A percentile compares a stretch with the other conserved stretches of the same genome.
Evolutionary conservation across 2,329 filamentous ascomycete species (phyloP).

Genomic region (Tolypocladium album): DNA sequence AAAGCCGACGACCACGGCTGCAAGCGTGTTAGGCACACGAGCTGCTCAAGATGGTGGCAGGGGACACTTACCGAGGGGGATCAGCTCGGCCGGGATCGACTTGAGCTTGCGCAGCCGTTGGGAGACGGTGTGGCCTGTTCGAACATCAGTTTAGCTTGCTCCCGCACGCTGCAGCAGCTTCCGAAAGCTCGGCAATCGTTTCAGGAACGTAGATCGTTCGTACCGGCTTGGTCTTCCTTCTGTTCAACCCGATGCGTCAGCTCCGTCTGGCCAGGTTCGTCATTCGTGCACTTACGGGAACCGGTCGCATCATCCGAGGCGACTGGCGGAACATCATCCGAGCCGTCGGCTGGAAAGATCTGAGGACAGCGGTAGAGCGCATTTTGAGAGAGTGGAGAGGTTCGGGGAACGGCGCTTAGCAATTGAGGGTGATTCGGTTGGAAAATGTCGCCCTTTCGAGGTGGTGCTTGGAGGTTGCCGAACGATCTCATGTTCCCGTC

Average conservation of each 20-base stretch:
- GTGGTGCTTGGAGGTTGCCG: slow-evolving; percentile 19
- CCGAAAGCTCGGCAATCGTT: neutral
- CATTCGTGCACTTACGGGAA: slow-evolving; percentile 48
- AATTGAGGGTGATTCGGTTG: slow-evolving; percentile 20
- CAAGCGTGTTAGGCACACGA: neutral
- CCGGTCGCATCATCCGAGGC: slow-evolving; percentile 54
- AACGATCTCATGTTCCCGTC: slow-evolving; percentile 22
- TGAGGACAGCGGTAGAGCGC: slow-evolving; percentile 54
- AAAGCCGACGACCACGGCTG: slow-evolving; percentile 80
- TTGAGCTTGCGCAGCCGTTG: slow-evolving; percentile 86
- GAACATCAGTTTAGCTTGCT: slow-evolving; percentile 1
- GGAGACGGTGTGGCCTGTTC: slow-evolving; percentile 84
- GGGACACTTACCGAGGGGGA: slow-evolving; percentile 66
- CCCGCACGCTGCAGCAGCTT: neutral
- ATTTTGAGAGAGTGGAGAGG: slow-evolving; percentile 36
- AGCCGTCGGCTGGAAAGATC: slow-evolving; percentile 55
- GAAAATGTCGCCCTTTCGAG: slow-evolving; percentile 17
- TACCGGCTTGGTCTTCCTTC: slow-evolving; percentile 60
- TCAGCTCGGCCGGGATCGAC: slow-evolving; percentile 86
- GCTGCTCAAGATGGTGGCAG: neutral
- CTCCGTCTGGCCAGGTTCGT: slow-evolving; percentile 6
- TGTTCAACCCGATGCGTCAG: slow-evolving; percentile 24
- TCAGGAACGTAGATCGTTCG: slow-evolving; percentile 14
- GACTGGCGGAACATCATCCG: slow-evolving; percentile 58
- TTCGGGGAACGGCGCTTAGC: slow-evolving; percentile 12